Evolutionary conservation across 2,329 filamentous ascomycete species (phyloP), one percentile per base, ranked within the genome.

Genomic region (Fusarium citri): DNA sequence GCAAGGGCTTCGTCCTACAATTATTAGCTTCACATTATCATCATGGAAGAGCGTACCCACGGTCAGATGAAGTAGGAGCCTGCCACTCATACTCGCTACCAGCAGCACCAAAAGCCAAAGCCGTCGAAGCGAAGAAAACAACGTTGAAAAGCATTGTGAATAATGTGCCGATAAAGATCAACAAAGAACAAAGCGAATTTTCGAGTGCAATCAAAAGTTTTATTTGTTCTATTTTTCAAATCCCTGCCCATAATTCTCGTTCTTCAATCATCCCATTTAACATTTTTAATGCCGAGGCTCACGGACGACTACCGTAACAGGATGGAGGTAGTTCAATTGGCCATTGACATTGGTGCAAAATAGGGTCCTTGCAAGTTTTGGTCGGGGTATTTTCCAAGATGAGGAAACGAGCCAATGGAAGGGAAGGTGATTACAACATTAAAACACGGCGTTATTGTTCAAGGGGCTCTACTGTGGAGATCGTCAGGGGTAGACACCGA

Each of bases 41-140:
- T 15, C 16, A 12, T 25, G 28, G 2, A 18, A 16, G 10, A n/a
- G 15, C 25, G 10, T 7, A 54, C 71, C 15, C 28, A 73, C 71
- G 71, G 26, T 73, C 71, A 2, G 43, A 40, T 2, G 59, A 25
- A 5, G 57, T 42, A 8, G 71, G 71, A 7, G 66, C 56, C 12
- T 45, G 50, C 66, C 69, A 73, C 2, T 71, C 66, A 61, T 73
- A 73, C 2, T 71, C 66, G 57, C 73, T 62, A 4, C 51, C 61
- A n/a, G 65, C 58, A n/a, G 68, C 60, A 26, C 55, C 71, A 22
- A 59, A 68, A 34, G 66, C 58, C 28, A 65, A 40, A 11, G 66
- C 69, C 1, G 59, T 48, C 6, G 69, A 71, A 14, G 55, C 46
- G 40, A 72, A 30, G 26, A 72, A 50, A 4, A 56, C 59, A 20